A percentile compares a stretch with the other conserved stretches of the same genome.
These are phyloP conservation scores for Celoporthe dispersa DNA, from an alignment of 2,329 filamentous ascomycete genomes.

Conservation along the genomic window DNA sequence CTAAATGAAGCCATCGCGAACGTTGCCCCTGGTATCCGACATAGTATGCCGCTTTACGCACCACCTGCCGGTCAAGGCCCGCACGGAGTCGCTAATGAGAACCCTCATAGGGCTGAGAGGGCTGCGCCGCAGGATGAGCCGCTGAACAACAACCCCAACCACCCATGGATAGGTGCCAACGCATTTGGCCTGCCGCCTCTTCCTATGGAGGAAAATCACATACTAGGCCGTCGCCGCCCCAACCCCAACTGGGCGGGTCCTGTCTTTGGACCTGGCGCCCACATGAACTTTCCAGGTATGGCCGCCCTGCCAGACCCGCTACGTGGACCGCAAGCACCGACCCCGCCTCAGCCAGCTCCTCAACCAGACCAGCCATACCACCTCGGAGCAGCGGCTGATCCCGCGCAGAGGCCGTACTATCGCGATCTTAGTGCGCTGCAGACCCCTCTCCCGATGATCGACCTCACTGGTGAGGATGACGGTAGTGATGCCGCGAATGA, in stretches of 20 bases:
- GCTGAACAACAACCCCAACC: background rate
- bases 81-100: slow-evolving; percentile 20
- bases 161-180: background rate
- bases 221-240: background rate
- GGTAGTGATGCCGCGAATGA: background rate
- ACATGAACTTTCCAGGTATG: background rate
- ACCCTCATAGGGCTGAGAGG: slow-evolving; percentile 7
- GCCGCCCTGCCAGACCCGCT: no score
- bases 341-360: background rate
- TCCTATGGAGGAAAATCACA: background rate
- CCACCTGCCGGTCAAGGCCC: slow-evolving; percentile 17
- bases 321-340: background rate
- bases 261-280: background rate
- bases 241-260: background rate
- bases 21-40: slow-evolving; percentile 5
- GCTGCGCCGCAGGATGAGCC: slow-evolving; percentile 4
- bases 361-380: background rate
- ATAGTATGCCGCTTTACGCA: slow-evolving; percentile 20
- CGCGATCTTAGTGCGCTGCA: background rate
- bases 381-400: background rate
- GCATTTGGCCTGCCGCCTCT: background rate
- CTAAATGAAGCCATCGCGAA: slow-evolving; percentile 8
- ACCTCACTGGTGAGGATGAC: background rate
- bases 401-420: background rate
- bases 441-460: background rate